Evolutionary conservation across 2,329 filamentous ascomycete genomes (phyloP), one percentile per base, ranked within the genome.

Genomic region (Fusarium pseudoanthophilum): DNA sequence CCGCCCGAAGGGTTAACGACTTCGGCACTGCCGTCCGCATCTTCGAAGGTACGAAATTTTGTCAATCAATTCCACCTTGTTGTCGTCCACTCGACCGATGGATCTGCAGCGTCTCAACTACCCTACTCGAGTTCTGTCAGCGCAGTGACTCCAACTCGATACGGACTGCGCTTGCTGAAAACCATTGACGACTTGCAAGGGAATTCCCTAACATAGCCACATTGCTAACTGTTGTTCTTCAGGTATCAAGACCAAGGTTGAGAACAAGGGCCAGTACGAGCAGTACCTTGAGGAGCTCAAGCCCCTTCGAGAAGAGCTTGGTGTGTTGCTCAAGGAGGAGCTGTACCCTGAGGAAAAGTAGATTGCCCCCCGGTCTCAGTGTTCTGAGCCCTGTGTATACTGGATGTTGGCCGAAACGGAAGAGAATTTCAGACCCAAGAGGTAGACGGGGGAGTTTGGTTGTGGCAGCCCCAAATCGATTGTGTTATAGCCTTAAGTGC

Each of bases 241-340:
- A 97, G 95, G 95, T 82, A 93, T 99, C 90, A 98, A 97, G 88
- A 94, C 95, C 86, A 99, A 99, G 91, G 96, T 98, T 79, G 96
- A 99, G 91, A 99, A 97, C 91, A 92, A 94, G 86, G 90, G 91
- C 81, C 96, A 99, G 88, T 99, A 99, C 88, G 90, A 98, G 82
- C 92, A 97, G 88, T 98, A 97, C 86, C 91, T 99, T 71, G 89
- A 93, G 82, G 94, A 97, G 87, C 94, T 99, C 78, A 94, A 97
- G 89, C 89, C 92, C 75, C 88, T 98, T 80, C 92, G 95, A 80
- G 94, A 97, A 89, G 95, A 98, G 88, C 91, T 98, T 74, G 95
- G 95, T 79, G 91, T 98, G 79, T 87, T 90, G 76, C 90, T 98
- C 79, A 97, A 96, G 89, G 95, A 98, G 89, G 91, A 94, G 80